These are phyloP conservation scores for Bacidia gigantensis DNA, from an alignment of 495 filamentous ascomycete genomes.

Conservation along the genomic window DNA sequence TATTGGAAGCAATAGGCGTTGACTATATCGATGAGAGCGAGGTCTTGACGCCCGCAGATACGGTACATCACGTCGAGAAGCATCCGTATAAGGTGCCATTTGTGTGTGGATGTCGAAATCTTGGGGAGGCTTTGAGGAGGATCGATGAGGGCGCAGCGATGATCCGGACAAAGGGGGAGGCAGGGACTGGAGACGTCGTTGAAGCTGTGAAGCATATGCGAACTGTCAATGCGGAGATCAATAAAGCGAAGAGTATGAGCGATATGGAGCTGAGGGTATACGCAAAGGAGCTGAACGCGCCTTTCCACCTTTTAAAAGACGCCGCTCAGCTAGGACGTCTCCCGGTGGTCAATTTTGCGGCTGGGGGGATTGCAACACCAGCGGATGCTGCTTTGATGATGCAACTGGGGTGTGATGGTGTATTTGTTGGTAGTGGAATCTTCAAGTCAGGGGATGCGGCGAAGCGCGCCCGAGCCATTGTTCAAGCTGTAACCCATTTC, in stretches of 20 bases:
- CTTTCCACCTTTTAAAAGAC: slow-evolving; percentile 67
- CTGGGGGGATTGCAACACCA: slow-evolving; percentile 91
- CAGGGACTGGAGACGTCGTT: slow-evolving; percentile 94
- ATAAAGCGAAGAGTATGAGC: slow-evolving; percentile 49
- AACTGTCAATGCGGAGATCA: slow-evolving; percentile 73
- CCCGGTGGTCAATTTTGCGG: slow-evolving; percentile 96
- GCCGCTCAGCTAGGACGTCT: slow-evolving; percentile 75
- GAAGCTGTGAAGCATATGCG: slow-evolving; percentile 96
- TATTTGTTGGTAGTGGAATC: slow-evolving; percentile 93
- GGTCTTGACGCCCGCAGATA: slow-evolving; percentile 90
- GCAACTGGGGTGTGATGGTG: slow-evolving; percentile 95
- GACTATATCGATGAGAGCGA: slow-evolving; percentile 98
- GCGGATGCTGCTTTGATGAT: slow-evolving; percentile 98
- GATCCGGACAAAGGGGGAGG: slow-evolving; percentile 98
- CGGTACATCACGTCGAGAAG: slow-evolving; percentile 85
- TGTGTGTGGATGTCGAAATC: slow-evolving; percentile 91
- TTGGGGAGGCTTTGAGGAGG: slow-evolving; percentile 83
- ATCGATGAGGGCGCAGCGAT: slow-evolving; percentile 93
- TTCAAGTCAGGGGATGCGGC: slow-evolving; percentile 89
- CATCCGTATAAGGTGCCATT: slow-evolving; percentile 71
- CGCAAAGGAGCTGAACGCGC: slow-evolving; percentile 68
- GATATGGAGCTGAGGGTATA: slow-evolving; percentile 63
- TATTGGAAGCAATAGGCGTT: slow-evolving; percentile 84
- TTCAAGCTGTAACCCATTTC: slow-evolving; percentile 83
- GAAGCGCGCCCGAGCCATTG: slow-evolving; percentile 82